A percentile compares a stretch with the other conserved stretches of the same genome.
Conservation (phyloP, 768 basidiomycete genomes). For the Boletus huronensis region DNA sequence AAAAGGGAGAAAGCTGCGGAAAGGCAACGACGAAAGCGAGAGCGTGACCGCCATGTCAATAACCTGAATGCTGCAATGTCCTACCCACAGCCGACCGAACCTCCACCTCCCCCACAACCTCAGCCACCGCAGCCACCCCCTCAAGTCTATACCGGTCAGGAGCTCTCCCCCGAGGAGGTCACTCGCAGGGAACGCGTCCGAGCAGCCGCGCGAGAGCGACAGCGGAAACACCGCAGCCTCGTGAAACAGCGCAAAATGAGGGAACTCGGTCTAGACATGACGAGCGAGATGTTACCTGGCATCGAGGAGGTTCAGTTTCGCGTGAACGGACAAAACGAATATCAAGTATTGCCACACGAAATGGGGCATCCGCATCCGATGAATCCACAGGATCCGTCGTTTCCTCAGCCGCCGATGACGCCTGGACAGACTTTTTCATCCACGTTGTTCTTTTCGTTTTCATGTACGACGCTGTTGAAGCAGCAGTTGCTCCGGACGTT, state of each 20-base stretch:
- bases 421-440: slow-evolving; percentile 81
- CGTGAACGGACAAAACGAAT: slow-evolving; percentile 44
- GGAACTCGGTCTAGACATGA: slow-evolving; percentile 80
- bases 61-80: slow-evolving; percentile 41
- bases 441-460: slow-evolving; percentile 71
- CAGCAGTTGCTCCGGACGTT: slow-evolving; percentile 70
- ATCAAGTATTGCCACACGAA: slow-evolving; percentile 37
- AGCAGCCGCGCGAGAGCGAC: slow-evolving; percentile 74
- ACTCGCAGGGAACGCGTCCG: slow-evolving; percentile 68
- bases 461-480: slow-evolving; percentile 70
- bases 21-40: slow-evolving; percentile 78
- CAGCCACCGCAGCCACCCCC: slow-evolving; percentile 29
- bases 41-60: slow-evolving; percentile 53
- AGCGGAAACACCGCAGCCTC: slow-evolving; percentile 75
- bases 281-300: slow-evolving; percentile 62
- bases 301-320: slow-evolving; percentile 69
- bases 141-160: slow-evolving; percentile 26
- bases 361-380: slow-evolving; percentile 29
- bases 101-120: slow-evolving; percentile 32
- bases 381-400: slow-evolving; percentile 56
- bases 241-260: slow-evolving; percentile 80
- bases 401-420: slow-evolving; percentile 47
- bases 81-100: slow-evolving; percentile 35
- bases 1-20: slow-evolving; percentile 88
- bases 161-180: slow-evolving; percentile 60